Base-by-base conservation (phyloP, 805 yeast genomes). In the Cyberlindnera maclurae region DNA sequence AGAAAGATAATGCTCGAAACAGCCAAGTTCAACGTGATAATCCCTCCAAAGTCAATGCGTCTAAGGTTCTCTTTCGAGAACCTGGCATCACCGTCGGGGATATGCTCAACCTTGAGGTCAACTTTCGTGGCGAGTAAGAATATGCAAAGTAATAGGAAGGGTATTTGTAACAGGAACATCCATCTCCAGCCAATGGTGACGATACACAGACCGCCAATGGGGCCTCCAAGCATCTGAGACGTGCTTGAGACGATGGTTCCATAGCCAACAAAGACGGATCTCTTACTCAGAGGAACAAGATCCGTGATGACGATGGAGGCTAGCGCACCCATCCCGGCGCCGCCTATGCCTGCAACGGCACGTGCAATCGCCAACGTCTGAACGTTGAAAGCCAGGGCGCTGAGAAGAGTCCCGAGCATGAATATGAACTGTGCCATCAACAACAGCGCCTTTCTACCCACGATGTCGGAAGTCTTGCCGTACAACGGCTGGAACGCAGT, bases 401-500 rank as follows among this genome's bases (percentile, higher is more conserved):
- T 65, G 45, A 65, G 39, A 26, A 68, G 44, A 56, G 67, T 64
- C 29, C 78, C 75, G 1, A 71, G 26, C 0, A 64, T 67, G 42
- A 75, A 68, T 45, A 73, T 57, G 13, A 52, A 54, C 33, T 74
- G 70, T 1, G 73, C 71, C 30, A 59, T 44, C 6, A 74, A 42
- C 9, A 75, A 53, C 8, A 72, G 64, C 10, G 60, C 57, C 39
- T 68, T 68, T 36, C 83, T 59, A 6, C 83, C 82, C 44, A 71
- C 63, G 16, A 83, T 72, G 47, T 84, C 90, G 31, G 82, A 72
- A 26, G 82, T 62, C 41, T 80, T 73, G 4, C 90, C 93, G 40
- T 77, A 79, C 18, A 83, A 55, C 1, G 87, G 89, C 58, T 82
- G 89, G 56, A 81, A 79, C 2, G 84, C 83, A 4, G 85, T 73